phyloP scores from a whole-genome alignment of 2,329 filamentous ascomycete species.

The Trichoderma guizhouense region DNA sequence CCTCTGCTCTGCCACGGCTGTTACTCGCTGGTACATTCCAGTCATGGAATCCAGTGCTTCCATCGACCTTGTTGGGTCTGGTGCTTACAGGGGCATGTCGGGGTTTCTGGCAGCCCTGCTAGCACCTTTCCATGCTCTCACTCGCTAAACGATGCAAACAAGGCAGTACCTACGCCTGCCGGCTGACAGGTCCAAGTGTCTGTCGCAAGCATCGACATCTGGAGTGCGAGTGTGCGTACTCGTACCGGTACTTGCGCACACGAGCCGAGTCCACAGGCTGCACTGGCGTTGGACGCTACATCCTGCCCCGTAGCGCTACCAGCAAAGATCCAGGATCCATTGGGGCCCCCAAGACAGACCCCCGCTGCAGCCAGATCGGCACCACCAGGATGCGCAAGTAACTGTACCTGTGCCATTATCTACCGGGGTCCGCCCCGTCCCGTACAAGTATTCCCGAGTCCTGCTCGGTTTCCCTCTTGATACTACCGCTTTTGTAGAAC shows the following conservation, averaged over 20 bases:
- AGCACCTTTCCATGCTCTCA: not conserved
- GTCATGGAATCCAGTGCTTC: not conserved
- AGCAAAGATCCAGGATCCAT: not conserved
- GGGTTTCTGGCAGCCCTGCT: not conserved
- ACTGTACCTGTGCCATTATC: not conserved
- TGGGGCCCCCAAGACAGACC: not conserved
- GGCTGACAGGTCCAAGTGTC: not conserved
- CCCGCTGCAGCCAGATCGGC: conserved; percentile 16
- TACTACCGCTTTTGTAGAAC: not conserved
- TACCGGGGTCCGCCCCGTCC: conserved; percentile 12
- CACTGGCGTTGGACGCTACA: not conserved
- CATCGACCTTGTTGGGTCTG: not conserved
- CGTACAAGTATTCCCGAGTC: not conserved
- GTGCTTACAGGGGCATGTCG: conserved; percentile 1
- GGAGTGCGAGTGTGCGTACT: not conserved
- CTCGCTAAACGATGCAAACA: not conserved
- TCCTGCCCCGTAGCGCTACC: not conserved
- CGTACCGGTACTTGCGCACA: not conserved
- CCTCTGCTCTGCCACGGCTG: not conserved
- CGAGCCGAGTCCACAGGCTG: not conserved
- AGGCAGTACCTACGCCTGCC: not conserved
- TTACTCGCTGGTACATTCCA: too few species aligned
- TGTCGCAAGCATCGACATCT: not conserved
- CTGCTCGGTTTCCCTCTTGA: not conserved
- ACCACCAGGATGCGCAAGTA: not conserved